phyloP scores from a whole-genome alignment of 192 early-diverging fungal species.

The Gonapodya prolifera region DNA sequence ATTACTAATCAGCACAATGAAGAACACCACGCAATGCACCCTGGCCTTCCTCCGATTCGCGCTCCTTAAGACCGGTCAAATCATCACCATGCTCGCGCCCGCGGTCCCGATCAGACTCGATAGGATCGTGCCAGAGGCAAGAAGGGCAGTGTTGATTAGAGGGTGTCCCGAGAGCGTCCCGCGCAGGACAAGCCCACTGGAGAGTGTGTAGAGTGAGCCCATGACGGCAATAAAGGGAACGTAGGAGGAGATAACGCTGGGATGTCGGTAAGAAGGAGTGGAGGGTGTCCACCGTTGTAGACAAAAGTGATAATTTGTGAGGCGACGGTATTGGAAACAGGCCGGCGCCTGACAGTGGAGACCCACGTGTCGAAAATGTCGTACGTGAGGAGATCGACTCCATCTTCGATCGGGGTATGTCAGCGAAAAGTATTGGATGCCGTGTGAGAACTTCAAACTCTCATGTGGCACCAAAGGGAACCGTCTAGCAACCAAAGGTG shows the following conservation, averaged over 20 bases:
- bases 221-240: not conserved
- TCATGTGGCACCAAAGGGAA: too few species aligned
- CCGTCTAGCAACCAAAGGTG: conserved; percentile 25
- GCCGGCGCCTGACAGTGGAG: too few species aligned
- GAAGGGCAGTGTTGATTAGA: not conserved
- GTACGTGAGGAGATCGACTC: too few species aligned
- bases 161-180: not conserved
- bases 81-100: not conserved
- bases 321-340: too few species aligned
- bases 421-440: too few species aligned
- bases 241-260: not conserved
- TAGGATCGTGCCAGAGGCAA: not conserved
- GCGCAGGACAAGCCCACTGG: not conserved
- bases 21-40: not conserved
- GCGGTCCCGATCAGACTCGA: not conserved
- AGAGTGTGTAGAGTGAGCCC: not conserved
- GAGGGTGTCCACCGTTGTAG: too few species aligned
- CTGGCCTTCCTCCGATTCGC: not conserved
- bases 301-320: too few species aligned
- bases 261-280: too few species aligned
- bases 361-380: too few species aligned
- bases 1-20: too few species aligned
- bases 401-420: too few species aligned
- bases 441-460: too few species aligned
- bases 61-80: not conserved